phyloP scores from a whole-genome alignment of 2,329 filamentous ascomycete genomes.

The Ascochyta fabae region DNA sequence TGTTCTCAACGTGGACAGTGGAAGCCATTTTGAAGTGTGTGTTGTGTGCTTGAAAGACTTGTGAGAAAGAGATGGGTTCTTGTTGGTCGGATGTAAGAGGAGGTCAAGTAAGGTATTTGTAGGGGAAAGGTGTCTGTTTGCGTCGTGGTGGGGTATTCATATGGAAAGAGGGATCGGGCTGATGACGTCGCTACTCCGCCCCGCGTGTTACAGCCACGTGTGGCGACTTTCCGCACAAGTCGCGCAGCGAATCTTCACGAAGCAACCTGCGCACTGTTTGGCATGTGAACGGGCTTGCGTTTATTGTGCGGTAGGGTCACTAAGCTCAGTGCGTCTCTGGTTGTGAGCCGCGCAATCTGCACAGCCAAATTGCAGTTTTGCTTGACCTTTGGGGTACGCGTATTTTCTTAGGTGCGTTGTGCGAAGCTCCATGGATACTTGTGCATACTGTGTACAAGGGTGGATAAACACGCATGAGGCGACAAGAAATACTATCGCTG shows the following conservation, averaged over 20 bases:
- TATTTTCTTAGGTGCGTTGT: not conserved
- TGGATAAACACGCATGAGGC: not conserved
- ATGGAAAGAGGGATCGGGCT: constrained; percentile 7
- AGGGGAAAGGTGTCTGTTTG: not conserved
- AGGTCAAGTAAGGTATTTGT: not conserved
- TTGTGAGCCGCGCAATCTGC: constrained; percentile 9
- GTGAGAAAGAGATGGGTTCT: constrained; percentile 5
- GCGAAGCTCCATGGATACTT: constrained; percentile 1
- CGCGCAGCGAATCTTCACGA: constrained; percentile 31
- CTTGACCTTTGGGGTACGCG: not conserved
- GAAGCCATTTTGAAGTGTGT: constrained; percentile 54
- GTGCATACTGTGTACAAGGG: not conserved
- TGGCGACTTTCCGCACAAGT: constrained; percentile 21
- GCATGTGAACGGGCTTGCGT: constrained; percentile 12
- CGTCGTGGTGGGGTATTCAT: constrained; percentile 18
- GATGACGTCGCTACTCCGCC: constrained; percentile 13
- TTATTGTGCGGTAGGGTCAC: not conserved
- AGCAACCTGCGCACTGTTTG: constrained; percentile 9
- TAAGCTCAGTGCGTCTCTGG: constrained; percentile 2
- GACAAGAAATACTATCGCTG: not conserved
- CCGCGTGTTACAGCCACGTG: constrained; percentile 17
- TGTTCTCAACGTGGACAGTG: constrained; percentile 89
- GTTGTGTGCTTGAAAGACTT: constrained; percentile 22
- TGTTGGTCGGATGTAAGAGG: not conserved
- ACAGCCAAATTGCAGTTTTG: not conserved